Evolutionary conservation across 768 basidiomycete genomes (phyloP), one percentile per base, ranked within the genome.

Genomic region (Trametes villosa): DNA sequence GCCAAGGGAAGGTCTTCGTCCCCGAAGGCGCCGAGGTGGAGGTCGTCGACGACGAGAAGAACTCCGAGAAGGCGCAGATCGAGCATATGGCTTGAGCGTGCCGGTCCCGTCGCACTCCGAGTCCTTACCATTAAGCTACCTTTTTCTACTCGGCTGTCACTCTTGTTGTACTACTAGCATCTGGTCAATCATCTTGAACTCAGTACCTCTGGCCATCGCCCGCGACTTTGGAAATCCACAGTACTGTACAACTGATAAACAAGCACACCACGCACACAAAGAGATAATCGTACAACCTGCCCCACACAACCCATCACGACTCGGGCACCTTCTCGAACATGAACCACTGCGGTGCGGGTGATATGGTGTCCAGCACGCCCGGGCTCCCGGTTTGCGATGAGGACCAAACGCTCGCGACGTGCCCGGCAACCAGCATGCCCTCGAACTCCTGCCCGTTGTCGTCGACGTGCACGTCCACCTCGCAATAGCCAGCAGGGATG

Each of bases 1-100:
- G 65, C 11, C 56, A 53, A 8, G 67, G 63, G 9, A 57, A 59
- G 38, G 44, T 67, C 42, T 30, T 64, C 15, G 60, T 68, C 5
- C 59, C 50, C 18, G 49, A 59, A 31, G 49, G 60, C 15, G 61
- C 50, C 6, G 49, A 63, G 27, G 36, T 49, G 27, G 62, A 63
- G 27, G 59, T 57, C n/a, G 45, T 56, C 15, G 22, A 58, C 18
- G 53, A 58, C 20, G 65, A 66, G 51, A 60, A 63, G 26, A 62
- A 63, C 30, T 57, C 60, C 17, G 65, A 66, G 44, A 63, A 66
- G 57, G 56, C 17, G 13, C 24, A 22, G 42, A 53, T 62, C 29
- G 61, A 62, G 44, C 56, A 62, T 42, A 22, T 62, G 4, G 53
- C 61, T 11, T 62, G 40, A 56, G 27, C 18, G n/a, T n/a, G n/a